Conservation (phyloP, 139 green algal species). For the Medakamo hakoo region DNA sequence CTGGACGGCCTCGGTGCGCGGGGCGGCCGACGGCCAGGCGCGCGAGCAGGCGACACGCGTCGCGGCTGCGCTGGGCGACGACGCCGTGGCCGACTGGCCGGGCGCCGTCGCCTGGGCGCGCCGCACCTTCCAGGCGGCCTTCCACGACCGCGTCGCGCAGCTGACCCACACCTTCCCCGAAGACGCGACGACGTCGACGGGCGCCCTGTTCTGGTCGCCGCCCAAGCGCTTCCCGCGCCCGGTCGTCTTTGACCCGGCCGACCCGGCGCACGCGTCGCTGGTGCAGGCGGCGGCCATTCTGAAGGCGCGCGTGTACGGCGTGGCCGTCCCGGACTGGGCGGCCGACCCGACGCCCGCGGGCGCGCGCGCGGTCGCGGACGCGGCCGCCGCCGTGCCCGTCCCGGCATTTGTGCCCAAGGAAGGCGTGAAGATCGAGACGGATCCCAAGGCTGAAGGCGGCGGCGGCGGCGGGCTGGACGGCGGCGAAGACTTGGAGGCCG, state of each 20-base stretch:
- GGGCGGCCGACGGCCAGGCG: slow-evolving; percentile 44
- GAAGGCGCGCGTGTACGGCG: slow-evolving; percentile 67
- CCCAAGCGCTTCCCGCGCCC: slow-evolving; percentile 91
- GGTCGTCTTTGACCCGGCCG: slow-evolving; percentile 55
- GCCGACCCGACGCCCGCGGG: slow-evolving; percentile 27
- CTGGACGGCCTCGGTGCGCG: slow-evolving; percentile 30
- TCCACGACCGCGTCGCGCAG: slow-evolving; percentile 83
- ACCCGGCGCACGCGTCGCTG: slow-evolving; percentile 54
- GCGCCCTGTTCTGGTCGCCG: slow-evolving; percentile 85
- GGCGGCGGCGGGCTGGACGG: slow-evolving; percentile 11
- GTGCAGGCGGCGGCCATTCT: slow-evolving; percentile 76
- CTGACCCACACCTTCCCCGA: slow-evolving; percentile 91
- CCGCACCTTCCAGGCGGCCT: slow-evolving; percentile 57
- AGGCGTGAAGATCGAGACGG: slow-evolving; percentile 93
- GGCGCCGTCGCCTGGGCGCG: slow-evolving; percentile 78
- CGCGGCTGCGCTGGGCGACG: slow-evolving; percentile 55
- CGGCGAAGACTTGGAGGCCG: slow-evolving; percentile 45
- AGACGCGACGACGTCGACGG: slow-evolving; percentile 78
- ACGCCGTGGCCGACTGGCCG: slow-evolving; percentile 53
- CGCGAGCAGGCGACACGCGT: slow-evolving; percentile 74
- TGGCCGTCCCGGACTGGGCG: slow-evolving; percentile 57
- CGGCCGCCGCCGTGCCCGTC: slow-evolving; percentile 44
- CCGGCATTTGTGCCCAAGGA: slow-evolving; percentile 61
- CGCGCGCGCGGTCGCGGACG: slow-evolving; percentile 17
- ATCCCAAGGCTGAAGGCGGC: slow-evolving; percentile 68